These are phyloP conservation scores for Amorphotheca resinae DNA, from an alignment of 495 filamentous ascomycete species.

Conservation along the genomic window DNA sequence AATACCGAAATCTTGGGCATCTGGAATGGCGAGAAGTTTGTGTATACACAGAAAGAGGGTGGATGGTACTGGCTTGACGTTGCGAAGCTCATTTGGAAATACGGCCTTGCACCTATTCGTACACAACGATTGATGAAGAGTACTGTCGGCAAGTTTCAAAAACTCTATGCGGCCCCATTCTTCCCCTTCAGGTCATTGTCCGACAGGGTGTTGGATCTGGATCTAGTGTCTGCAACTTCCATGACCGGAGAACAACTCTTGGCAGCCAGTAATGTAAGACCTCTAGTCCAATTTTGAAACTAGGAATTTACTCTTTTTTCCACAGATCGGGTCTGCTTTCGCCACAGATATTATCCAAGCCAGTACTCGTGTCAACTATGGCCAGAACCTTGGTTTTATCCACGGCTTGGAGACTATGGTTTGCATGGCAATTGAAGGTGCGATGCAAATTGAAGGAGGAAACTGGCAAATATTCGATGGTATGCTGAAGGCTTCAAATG, in stretches of 20 bases:
- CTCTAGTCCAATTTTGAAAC: background rate
- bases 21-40: conserved; percentile 73
- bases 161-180: conserved; percentile 65
- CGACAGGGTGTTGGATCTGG: conserved; percentile 48
- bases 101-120: conserved; percentile 64
- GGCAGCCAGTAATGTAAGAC: conserved; percentile 42
- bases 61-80: conserved; percentile 64
- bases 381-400: conserved; percentile 69
- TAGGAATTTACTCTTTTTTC: background rate
- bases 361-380: conserved; percentile 90
- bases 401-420: conserved; percentile 92
- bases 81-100: conserved; percentile 70
- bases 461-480: conserved; percentile 91
- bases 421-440: conserved; percentile 80
- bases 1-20: conserved; percentile 49
- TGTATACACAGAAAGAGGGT: conserved; percentile 47
- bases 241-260: conserved; percentile 63
- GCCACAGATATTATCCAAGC: conserved; percentile 81
- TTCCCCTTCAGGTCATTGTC: conserved; percentile 79
- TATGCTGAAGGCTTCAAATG: conserved; percentile 56
- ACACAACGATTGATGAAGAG: conserved; percentile 61
- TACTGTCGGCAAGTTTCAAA: conserved; percentile 60
- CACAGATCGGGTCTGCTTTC: conserved; percentile 49
- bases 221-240: conserved; percentile 48
- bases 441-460: conserved; percentile 66